Base-by-base conservation (phyloP, 1,284 basidiomycete genomes). In the Dichomitus squalens region DNA sequence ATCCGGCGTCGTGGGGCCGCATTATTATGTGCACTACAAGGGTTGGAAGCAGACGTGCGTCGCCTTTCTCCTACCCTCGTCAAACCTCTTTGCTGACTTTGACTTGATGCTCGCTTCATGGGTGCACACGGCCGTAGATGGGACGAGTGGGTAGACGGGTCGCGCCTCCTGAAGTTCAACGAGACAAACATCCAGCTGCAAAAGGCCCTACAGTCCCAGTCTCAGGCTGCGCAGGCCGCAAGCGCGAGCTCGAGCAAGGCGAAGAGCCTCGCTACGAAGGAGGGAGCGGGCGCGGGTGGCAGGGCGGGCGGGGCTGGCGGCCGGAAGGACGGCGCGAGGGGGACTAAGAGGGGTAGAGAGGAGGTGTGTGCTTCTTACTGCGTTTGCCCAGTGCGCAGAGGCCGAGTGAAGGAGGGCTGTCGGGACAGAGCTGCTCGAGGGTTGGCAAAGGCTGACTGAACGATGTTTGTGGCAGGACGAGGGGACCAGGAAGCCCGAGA, bases 1-100 rank as follows among this genome's bases (percentile, higher is more conserved):
- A 40, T 80, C 83, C 4, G 89, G 90, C 3, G 74, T 78, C 5
- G 75, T 84, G 1, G 95, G 95, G 1, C 85, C 87, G 5, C 93
- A 97, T 68, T 99, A 94, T 73, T 89, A 92, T 63, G 96, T 99
- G 23, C 97, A 99, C 75, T 99, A 99, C 81, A 96, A 97, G 72
- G 97, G 97, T 4, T 99, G 97, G 97, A 99, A 98, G 74, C 92
- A 95, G 75, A 96, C 93, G 88, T 96, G 71, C 73, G 93, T 83
- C 36, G 33, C 27, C 12, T 41, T 36, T 31, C 33, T 57, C 49
- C 44, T 43, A 31, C 35, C n/a, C 18, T 20, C 41, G 51, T 18
- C 58, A 55, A 29, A 27, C 52, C 29, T 46, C 47, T 23, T 21
- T 20, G 40, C 21, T 43, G 40, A 27, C 40, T 16, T 27, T n/a